These are phyloP conservation scores for Chlorella sp. DNA, from an alignment of 139 green algal genomes.

Conservation along the genomic window DNA sequence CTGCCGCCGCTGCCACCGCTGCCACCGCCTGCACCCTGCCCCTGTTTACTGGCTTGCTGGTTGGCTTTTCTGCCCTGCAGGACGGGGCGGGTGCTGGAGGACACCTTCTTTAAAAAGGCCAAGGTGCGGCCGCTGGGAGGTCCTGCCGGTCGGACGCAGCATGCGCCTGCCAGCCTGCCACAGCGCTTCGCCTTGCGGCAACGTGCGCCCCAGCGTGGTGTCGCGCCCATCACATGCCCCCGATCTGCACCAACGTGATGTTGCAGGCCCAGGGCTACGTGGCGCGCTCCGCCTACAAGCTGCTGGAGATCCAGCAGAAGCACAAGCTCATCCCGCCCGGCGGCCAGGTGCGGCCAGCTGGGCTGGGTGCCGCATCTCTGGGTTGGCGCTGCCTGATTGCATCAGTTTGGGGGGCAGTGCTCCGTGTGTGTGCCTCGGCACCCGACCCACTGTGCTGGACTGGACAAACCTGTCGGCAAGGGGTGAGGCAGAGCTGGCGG, in stretches of 20 bases:
- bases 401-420: too few species aligned
- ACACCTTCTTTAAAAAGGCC: constrained; percentile 71
- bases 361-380: too few species aligned
- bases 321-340: constrained; percentile 76
- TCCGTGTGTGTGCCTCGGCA: too few species aligned
- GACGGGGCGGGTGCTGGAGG: constrained; percentile 41
- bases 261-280: constrained; percentile 80
- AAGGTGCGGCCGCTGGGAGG: constrained; percentile 64
- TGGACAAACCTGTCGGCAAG: too few species aligned
- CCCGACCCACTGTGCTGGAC: too few species aligned
- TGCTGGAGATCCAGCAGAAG: constrained; percentile 84
- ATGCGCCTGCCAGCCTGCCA: not conserved
- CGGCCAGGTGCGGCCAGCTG: not conserved
- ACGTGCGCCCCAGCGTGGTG: too few species aligned
- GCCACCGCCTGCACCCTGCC: not conserved
- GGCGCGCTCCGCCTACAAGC: constrained; percentile 80
- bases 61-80: not conserved
- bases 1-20: not conserved
- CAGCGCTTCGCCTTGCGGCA: too few species aligned
- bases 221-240: too few species aligned
- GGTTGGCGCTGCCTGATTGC: too few species aligned
- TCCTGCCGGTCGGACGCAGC: not conserved
- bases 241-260: too few species aligned
- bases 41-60: too few species aligned
- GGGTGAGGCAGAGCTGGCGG: too few species aligned